A percentile compares a stretch with the other conserved stretches of the same genome.
phyloP scores from a whole-genome alignment of 345 rosid genomes.

The Acer saccharum region DNA sequence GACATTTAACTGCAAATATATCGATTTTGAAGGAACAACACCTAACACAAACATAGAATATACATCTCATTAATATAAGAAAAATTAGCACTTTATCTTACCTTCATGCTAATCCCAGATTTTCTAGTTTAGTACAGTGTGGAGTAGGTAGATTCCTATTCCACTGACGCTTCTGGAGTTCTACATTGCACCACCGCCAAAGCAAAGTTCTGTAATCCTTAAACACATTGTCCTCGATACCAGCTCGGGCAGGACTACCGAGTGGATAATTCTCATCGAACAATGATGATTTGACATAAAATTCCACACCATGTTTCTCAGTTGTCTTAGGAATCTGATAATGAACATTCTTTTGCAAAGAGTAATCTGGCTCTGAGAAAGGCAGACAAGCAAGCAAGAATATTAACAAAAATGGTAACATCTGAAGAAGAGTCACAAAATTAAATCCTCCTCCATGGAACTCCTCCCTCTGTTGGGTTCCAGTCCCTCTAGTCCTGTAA shows the following conservation, averaged over 20 bases:
- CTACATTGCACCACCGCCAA: constrained; percentile 71
- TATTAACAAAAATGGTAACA: constrained; percentile 71
- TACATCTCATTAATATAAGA: neutral
- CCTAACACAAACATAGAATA: neutral
- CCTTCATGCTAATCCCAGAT: constrained; percentile 65
- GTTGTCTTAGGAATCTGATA: constrained; percentile 70
- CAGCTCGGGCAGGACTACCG: constrained; percentile 68
- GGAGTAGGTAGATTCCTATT: constrained; percentile 76
- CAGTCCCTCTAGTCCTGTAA: constrained; percentile 50
- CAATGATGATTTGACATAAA: constrained; percentile 63
- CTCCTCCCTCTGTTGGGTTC: constrained; percentile 48
- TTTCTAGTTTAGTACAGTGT: constrained; percentile 67
- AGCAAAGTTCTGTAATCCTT: constrained; percentile 69
- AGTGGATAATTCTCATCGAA: constrained; percentile 69
- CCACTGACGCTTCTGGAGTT: constrained; percentile 79
- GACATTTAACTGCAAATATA: neutral
- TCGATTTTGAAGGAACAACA: neutral
- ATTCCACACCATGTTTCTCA: constrained; percentile 66
- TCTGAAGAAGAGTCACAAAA: constrained; percentile 59
- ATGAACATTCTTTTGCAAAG: constrained; percentile 59
- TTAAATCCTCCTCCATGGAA: constrained; percentile 48
- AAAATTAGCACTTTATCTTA: constrained; percentile 16
- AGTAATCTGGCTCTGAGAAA: constrained; percentile 72
- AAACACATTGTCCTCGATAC: constrained; percentile 64
- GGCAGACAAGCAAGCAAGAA: constrained; percentile 78